Conservation (phyloP, 176 grass and related monocot genomes). For the Triticum turgidum region DNA sequence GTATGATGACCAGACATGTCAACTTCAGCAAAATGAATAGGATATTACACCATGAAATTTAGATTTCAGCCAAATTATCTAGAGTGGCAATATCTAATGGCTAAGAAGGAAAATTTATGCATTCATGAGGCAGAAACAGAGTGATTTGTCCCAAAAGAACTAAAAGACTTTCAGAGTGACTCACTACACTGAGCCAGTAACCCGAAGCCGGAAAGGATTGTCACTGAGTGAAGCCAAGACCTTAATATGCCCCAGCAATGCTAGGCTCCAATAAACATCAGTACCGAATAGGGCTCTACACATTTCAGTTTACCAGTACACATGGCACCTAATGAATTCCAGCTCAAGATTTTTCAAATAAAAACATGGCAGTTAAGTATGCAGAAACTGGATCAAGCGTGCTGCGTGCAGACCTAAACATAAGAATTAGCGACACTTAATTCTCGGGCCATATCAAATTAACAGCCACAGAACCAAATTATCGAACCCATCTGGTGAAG, state of each 20-base stretch:
- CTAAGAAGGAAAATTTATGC: not conserved
- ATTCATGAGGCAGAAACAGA: not conserved
- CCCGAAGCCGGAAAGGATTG: not conserved
- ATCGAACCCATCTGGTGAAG: not conserved
- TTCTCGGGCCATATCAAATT: not conserved
- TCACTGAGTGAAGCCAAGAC: not conserved
- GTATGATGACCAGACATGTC: not conserved
- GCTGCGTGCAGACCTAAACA: not conserved
- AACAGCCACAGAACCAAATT: not conserved
- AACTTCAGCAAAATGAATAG: not conserved
- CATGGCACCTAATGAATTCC: not conserved
- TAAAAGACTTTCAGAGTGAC: not conserved
- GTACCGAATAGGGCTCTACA: not conserved
- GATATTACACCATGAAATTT: not conserved
- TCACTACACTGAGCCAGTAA: not conserved
- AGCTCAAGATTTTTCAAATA: not conserved
- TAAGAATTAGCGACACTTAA: not conserved
- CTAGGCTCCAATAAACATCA: not conserved
- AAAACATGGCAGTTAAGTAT: not conserved
- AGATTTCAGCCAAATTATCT: not conserved
- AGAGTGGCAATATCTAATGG: not conserved
- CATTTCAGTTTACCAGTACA: not conserved
- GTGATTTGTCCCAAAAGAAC: not conserved
- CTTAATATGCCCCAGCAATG: not conserved
- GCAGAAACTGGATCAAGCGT: not conserved